A percentile compares a stretch with the other conserved stretches of the same genome.
These are phyloP conservation scores for Solanum hybrid DNA, from an alignment of 305 asterid species.

Conservation along the genomic window DNA sequence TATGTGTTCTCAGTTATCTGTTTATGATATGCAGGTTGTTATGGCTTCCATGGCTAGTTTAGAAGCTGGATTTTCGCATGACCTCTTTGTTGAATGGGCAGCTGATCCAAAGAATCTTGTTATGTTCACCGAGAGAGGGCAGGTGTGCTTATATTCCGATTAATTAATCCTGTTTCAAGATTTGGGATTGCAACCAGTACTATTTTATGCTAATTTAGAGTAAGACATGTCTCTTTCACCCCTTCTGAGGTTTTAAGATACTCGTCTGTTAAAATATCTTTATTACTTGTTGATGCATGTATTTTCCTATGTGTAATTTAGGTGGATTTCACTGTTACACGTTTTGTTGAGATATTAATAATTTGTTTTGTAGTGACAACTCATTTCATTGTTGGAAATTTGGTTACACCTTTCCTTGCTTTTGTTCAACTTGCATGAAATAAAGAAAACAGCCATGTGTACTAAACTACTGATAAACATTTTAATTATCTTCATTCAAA, in stretches of 20 bases:
- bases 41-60: slow-evolving; percentile 94
- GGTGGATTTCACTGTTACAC: background rate
- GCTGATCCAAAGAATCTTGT: slow-evolving; percentile 90
- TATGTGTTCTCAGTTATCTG: slow-evolving; percentile 12
- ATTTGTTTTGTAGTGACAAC: background rate
- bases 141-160: slow-evolving; percentile 43
- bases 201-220: background rate
- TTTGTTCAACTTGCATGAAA: background rate
- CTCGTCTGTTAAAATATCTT: background rate
- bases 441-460: background rate
- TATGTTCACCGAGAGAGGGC: slow-evolving; percentile 94
- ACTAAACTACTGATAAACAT: background rate
- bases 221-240: background rate
- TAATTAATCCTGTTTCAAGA: slow-evolving; percentile 1
- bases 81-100: slow-evolving; percentile 96
- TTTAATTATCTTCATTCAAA: background rate
- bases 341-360: background rate
- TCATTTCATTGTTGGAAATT: background rate
- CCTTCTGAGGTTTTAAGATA: background rate
- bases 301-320: background rate
- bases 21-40: slow-evolving; percentile 46
- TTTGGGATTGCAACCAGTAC: slow-evolving; percentile 6
- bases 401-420: background rate
- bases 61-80: slow-evolving; percentile 94
- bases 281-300: background rate